Evolutionary conservation across 495 filamentous ascomycete species (phyloP).

Genomic region (Neurospora sp.): DNA sequence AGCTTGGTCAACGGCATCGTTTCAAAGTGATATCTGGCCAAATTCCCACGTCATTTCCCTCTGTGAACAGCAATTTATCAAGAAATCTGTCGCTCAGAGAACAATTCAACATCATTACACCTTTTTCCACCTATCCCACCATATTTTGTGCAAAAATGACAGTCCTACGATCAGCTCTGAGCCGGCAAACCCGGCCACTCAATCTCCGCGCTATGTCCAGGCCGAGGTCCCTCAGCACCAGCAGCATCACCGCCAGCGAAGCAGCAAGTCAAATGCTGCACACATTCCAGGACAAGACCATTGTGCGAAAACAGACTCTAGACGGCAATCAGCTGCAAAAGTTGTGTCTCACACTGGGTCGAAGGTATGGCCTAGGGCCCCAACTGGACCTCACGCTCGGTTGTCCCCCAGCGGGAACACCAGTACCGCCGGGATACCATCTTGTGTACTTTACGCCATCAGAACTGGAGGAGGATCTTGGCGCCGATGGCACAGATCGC

Average conservation of each 20-base stretch:
- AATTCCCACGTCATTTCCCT: neutral
- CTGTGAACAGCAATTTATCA: neutral
- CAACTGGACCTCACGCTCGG: constrained; percentile 14
- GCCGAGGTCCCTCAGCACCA: neutral
- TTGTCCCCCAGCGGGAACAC: constrained; percentile 25
- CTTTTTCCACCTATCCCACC: neutral
- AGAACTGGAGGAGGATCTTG: constrained; percentile 40
- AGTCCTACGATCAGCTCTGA: neutral
- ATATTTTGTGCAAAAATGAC: neutral
- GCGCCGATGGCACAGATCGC: constrained; percentile 49
- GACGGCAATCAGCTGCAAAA: constrained; percentile 51
- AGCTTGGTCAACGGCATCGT: neutral
- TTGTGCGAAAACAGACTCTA: constrained; percentile 36
- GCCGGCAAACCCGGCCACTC: neutral
- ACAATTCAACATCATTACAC: neutral
- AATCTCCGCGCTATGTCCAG: neutral
- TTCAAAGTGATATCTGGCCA: neutral
- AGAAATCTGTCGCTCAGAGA: neutral
- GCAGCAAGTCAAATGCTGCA: constrained; percentile 4
- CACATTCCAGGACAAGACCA: constrained; percentile 1
- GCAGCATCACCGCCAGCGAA: neutral
- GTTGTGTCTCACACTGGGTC: constrained; percentile 43
- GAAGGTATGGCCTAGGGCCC: constrained; percentile 18
- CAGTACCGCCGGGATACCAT: constrained; percentile 48
- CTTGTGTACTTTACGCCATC: constrained; percentile 51